Base-by-base conservation (phyloP, 108 stramenopile species). In the Mediolabrus comicus region DNA sequence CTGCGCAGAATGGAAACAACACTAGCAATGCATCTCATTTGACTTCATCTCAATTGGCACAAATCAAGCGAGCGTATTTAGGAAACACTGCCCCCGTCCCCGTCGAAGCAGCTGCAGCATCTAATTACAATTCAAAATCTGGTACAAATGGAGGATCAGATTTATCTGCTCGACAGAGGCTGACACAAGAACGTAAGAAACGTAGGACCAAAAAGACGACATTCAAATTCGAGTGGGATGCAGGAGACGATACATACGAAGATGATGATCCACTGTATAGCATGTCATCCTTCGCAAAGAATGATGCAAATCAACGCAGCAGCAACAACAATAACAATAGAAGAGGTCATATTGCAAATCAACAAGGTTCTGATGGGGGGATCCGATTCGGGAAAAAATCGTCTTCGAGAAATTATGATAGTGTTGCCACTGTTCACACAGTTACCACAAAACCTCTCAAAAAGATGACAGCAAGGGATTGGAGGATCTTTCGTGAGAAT, bases 401-500 rank as follows among this genome's bases (percentile, higher is more conserved):
- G 61, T 56, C 38, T 25, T 19, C 49, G 6, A 17, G 12, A 30
- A 51, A 65, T 24, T 62, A 70, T 24, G 76, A 74, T 53, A 13
- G 24, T 11, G 19, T 73, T n/a, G 26, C 67, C 3, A 73, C 53
- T 19, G 56, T 74, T 4, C 34, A 75, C 12, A 65, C 91, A 39
- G 86, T 95, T 65, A 70, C 71, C 17, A 61, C 71, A 32, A 97
- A 98, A 72, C 87, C 92, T 11, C 53, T 98, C 59, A 57, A 65
- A 7, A 85, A 85, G 26, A 99, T 99, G 98, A 95, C 94, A 8
- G 57, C 77, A 7, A 86, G 98, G 7, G 98, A 99, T 85, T 99
- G 98, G 98, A 81, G 98, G 54, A 99, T 99, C 67, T 85, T 97
- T 55, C 84, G 97, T 24, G 98, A 99, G 79, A 97, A 98, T 79